Percentiles rank a stretch among this genome's conserved stretches.
These are phyloP conservation scores for Phytophthora fragariaefolia DNA, from an alignment of 352 stramenopile genomes.

Conservation along the genomic window DNA sequence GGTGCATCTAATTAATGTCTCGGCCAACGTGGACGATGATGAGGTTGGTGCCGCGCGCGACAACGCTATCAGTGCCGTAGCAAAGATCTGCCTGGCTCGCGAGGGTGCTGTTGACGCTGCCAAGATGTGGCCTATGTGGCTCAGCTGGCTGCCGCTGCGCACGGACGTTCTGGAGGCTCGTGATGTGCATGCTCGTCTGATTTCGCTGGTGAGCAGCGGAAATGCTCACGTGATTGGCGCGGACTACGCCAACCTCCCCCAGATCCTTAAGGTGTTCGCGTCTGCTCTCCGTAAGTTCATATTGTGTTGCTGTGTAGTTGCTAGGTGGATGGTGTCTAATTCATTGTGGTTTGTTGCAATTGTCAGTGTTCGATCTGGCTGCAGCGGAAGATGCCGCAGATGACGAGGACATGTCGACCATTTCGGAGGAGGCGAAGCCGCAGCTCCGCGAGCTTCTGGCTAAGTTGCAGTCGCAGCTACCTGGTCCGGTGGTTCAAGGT, in stretches of 20 bases:
- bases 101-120: constrained; percentile 63
- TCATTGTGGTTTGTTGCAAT: constrained; percentile 13
- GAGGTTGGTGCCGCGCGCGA: constrained; percentile 75
- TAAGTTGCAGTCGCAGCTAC: constrained; percentile 75
- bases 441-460: constrained; percentile 67
- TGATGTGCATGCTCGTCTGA: constrained; percentile 77
- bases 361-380: constrained; percentile 62
- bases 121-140: constrained; percentile 76
- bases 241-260: constrained; percentile 66
- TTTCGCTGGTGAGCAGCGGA: constrained; percentile 63
- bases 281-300: constrained; percentile 70
- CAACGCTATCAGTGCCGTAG: constrained; percentile 84
- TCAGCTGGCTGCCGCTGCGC: constrained; percentile 82
- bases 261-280: constrained; percentile 81
- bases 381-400: constrained; percentile 65
- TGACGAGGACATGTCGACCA: constrained; percentile 74
- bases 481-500: constrained; percentile 61
- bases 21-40: constrained; percentile 58
- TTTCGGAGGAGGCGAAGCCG: constrained; percentile 65
- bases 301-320: no score
- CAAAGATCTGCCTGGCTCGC: constrained; percentile 76
- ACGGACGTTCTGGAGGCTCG: constrained; percentile 83
- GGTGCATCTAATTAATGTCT: constrained; percentile 64
- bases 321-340: no score
- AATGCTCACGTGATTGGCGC: constrained; percentile 72